Evolutionary conservation across 495 filamentous ascomycete genomes (phyloP).

Genomic region (Apiosordaria backusii): DNA sequence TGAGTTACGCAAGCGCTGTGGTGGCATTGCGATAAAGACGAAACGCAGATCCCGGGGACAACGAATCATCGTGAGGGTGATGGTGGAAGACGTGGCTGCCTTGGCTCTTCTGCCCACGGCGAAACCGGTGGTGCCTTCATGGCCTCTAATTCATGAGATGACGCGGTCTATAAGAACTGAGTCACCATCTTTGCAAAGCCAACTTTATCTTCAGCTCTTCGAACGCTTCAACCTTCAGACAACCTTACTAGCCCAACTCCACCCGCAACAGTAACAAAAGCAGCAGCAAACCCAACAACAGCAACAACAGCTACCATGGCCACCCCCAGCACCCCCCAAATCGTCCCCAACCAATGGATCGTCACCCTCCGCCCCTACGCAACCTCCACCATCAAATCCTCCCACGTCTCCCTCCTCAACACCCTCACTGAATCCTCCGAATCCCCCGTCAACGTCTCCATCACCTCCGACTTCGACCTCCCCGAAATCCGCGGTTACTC

Average conservation of each 20-base stretch:
- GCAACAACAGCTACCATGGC: neutral
- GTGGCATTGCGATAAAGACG: neutral
- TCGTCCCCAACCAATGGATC: conserved; percentile 3
- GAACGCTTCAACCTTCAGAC: too few relatives aligned
- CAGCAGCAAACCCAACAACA: neutral
- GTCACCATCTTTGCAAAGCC: neutral
- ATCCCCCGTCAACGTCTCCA: neutral
- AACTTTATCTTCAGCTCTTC: neutral
- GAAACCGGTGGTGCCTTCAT: neutral
- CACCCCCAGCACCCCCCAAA: neutral
- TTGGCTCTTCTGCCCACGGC: neutral
- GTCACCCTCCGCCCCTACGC: conserved; percentile 11
- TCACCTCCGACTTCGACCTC: conserved; percentile 1
- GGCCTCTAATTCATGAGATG: neutral
- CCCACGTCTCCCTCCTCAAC: conserved; percentile 3
- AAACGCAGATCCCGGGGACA: neutral
- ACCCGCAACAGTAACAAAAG: neutral
- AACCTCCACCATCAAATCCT: neutral
- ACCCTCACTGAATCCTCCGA: neutral
- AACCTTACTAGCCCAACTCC: too few relatives aligned
- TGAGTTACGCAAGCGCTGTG: neutral
- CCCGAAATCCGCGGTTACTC: conserved; percentile 8
- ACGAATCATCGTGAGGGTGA: neutral
- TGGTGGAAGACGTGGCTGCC: neutral
- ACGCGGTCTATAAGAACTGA: neutral